Evolutionary conservation across 805 yeast species (phyloP).

Genomic region (Starmera quercuum): DNA sequence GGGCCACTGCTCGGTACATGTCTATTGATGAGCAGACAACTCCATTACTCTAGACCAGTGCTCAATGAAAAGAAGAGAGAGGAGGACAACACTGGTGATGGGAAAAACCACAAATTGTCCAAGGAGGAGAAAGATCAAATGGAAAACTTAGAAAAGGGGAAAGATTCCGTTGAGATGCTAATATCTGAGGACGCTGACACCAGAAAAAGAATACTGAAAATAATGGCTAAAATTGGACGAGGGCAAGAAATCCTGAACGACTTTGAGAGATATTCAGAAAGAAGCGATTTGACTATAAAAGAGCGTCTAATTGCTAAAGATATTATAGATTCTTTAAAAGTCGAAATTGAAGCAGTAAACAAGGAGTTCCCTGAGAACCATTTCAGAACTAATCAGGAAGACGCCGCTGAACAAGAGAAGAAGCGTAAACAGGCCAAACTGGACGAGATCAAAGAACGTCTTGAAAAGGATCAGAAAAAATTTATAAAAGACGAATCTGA

Average conservation of each 20-base stretch:
- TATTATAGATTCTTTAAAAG: not conserved
- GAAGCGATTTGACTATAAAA: not conserved
- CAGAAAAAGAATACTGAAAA: not conserved
- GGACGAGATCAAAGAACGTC: slow-evolving; percentile 10
- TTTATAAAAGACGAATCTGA: slow-evolving; percentile 18
- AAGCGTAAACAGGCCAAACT: slow-evolving; percentile 5
- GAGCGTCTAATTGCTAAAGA: not conserved
- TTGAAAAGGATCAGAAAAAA: slow-evolving; percentile 13
- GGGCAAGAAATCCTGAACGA: not conserved
- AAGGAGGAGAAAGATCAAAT: not conserved
- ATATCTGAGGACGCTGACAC: not conserved
- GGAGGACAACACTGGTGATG: not conserved
- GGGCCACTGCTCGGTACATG: too few species aligned
- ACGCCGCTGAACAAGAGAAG: not conserved
- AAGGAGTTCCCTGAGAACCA: too few species aligned
- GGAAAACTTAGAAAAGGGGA: not conserved
- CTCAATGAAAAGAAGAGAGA: not conserved
- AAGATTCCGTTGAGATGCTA: not conserved
- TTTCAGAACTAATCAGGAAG: not conserved
- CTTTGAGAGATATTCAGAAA: not conserved
- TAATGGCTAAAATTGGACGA: not conserved
- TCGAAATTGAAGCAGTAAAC: not conserved
- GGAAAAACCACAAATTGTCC: too few species aligned
- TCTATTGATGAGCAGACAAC: too few species aligned
- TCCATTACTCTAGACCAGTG: not conserved